These are phyloP conservation scores for Scenedesmus sp. DNA, from an alignment of 163 green algal species.

Conservation along the genomic window DNA sequence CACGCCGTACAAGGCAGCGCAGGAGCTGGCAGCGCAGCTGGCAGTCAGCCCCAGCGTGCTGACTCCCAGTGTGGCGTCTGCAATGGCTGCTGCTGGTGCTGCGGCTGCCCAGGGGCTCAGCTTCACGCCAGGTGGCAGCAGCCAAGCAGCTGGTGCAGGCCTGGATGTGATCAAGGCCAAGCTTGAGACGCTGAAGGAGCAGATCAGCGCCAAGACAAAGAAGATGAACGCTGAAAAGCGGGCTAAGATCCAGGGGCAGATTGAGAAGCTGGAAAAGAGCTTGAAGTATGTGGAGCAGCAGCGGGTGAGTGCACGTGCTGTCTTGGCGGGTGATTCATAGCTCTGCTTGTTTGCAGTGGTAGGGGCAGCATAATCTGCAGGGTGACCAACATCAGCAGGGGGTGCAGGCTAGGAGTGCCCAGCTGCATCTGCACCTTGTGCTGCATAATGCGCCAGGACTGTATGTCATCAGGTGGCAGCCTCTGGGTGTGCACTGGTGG, in stretches of 20 bases:
- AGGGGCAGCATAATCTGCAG: too few species aligned
- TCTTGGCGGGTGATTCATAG: background rate
- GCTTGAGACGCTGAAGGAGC: conserved; percentile 41
- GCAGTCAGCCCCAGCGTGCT: conserved; percentile 46
- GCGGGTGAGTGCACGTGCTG: conserved; percentile 24
- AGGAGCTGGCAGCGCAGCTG: conserved; percentile 40
- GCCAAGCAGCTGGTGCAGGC: background rate
- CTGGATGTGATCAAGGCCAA: conserved; percentile 37
- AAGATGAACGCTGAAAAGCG: conserved; percentile 39
- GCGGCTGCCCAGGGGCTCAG: background rate
- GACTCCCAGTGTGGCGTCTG: conserved; percentile 32
- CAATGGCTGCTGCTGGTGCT: conserved; percentile 34
- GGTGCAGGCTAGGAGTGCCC: background rate
- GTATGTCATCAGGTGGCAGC: background rate
- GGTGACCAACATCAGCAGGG: background rate
- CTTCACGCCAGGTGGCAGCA: background rate
- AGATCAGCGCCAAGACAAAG: conserved; percentile 27
- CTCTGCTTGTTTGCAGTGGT: background rate
- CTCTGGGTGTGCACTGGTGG: background rate
- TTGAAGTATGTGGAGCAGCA: conserved; percentile 47
- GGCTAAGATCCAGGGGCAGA: conserved; percentile 26
- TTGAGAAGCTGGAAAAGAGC: conserved; percentile 44
- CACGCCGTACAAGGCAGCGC: conserved; percentile 20
- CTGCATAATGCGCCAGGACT: background rate
- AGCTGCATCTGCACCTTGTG: background rate